These are phyloP conservation scores for Selaginella tamariscina DNA, from an alignment of 75 land plant genomes.

Conservation along the genomic window DNA sequence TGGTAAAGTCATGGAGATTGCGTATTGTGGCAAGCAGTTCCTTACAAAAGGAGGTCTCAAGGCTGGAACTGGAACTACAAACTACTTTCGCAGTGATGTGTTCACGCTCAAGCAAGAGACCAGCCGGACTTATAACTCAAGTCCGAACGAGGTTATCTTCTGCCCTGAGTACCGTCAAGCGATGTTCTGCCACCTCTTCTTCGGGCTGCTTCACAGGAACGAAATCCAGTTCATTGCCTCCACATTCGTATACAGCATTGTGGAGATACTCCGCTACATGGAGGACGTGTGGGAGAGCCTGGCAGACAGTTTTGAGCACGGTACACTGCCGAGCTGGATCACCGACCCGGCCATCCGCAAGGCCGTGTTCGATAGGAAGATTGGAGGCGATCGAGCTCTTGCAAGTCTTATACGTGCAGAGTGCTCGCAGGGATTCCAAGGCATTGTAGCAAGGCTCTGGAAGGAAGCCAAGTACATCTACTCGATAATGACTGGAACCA, in stretches of 20 bases:
- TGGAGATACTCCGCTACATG: slow-evolving; percentile 39
- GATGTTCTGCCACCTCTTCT: slow-evolving; percentile 59
- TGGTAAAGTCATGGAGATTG: neutral
- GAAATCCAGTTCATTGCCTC: slow-evolving; percentile 41
- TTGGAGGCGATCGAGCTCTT: slow-evolving; percentile 23
- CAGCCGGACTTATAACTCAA: neutral
- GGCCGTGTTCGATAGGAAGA: slow-evolving; percentile 20
- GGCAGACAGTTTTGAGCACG: slow-evolving; percentile 32
- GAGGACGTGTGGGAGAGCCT: slow-evolving; percentile 43
- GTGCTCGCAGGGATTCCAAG: slow-evolving; percentile 44
- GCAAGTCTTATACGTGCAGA: slow-evolving; percentile 35
- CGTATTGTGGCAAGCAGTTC: neutral
- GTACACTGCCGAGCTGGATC: slow-evolving; percentile 26
- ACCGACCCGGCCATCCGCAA: slow-evolving; percentile 32
- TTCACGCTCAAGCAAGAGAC: slow-evolving; percentile 5
- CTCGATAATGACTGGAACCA: slow-evolving; percentile 73
- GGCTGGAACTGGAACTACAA: slow-evolving; percentile 9
- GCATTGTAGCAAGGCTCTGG: slow-evolving; percentile 49
- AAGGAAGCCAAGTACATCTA: slow-evolving; percentile 54
- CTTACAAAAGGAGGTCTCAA: neutral
- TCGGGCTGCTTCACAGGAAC: slow-evolving; percentile 41
- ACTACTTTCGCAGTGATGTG: slow-evolving; percentile 3
- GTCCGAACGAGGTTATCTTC: slow-evolving; percentile 66
- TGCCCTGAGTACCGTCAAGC: slow-evolving; percentile 42
- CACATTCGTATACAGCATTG: slow-evolving; percentile 45